Evolutionary conservation across 352 stramenopile genomes (phyloP).

Genomic region (Pythium periplocum): DNA sequence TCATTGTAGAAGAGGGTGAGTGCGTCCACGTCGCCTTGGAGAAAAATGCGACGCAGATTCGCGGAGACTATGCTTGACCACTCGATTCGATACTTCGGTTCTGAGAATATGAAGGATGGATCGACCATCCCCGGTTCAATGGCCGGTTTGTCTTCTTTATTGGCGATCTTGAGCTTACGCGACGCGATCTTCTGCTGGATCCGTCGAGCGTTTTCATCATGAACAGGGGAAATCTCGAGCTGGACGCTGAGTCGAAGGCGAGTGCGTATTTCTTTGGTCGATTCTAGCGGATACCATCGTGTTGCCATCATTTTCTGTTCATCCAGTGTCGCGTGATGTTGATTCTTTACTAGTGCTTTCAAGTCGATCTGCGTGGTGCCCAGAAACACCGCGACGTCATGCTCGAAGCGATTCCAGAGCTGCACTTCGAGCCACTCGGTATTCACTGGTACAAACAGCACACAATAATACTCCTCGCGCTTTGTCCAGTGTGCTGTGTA

Average conservation of each 20-base stretch:
- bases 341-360: too few relatives aligned
- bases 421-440: slow-evolving; percentile 49
- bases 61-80: slow-evolving; percentile 51
- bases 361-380: slow-evolving; percentile 23
- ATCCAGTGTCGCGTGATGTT: too few relatives aligned
- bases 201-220: slow-evolving; percentile 2
- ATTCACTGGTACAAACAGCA: slow-evolving; percentile 22
- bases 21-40: slow-evolving; percentile 53
- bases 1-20: slow-evolving; percentile 44
- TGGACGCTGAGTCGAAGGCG: slow-evolving; percentile 10
- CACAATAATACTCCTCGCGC: slow-evolving; percentile 3
- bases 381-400: slow-evolving; percentile 51
- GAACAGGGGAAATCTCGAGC: slow-evolving; percentile 5
- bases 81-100: slow-evolving; percentile 42
- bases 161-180: too few relatives aligned
- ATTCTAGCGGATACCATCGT: slow-evolving; percentile 21
- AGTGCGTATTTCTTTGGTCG: neutral
- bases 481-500: slow-evolving; percentile 39
- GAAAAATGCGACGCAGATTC: slow-evolving; percentile 60
- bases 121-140: slow-evolving; percentile 20
- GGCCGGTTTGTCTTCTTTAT: too few relatives aligned
- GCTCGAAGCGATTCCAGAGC: slow-evolving; percentile 59
- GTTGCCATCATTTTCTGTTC: slow-evolving; percentile 18
- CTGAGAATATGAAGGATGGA: slow-evolving; percentile 49
- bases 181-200: slow-evolving; percentile 7